Evolutionary conservation across 495 filamentous ascomycete genomes (phyloP), one percentile per base, ranked within the genome.

Genomic region (Annulohypoxylon stygium): DNA sequence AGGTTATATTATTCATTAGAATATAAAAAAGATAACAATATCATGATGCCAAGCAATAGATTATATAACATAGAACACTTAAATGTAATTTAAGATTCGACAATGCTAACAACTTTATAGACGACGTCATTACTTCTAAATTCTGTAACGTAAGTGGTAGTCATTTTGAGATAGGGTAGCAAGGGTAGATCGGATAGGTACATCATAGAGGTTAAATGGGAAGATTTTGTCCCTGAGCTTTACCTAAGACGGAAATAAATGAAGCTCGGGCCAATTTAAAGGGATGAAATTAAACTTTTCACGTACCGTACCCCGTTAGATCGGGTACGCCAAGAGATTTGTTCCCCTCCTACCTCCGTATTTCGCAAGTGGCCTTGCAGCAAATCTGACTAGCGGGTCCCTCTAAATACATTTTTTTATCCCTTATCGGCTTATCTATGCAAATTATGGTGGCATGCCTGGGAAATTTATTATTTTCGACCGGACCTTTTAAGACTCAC

Each of bases 351-450:
- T 61, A 25, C 26, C 67, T 75, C 72, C 72, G 72, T 67, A 67
- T 67, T 71, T 75, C 67, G 72, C 67, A 65, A 11, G 30, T 51
- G n/a, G 43, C 18, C 43, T 47, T 12, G 43, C 39, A 43, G 39
- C 12, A 26, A 67, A 25, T 62, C 66, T 71, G 62, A 45, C 60
- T 61, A 74, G 62, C 55, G 71, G 66, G 62, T 30, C 55, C 62
- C 65, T 67, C 39, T 53, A 51, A 67, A 57, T 4, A 16, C 61
- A n/a, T 70, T 74, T 69, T 61, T 61, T 57, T 23, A 50, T 30
- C 54, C 43, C 72, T 75, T 75, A 75, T 75, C 72, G 43, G 67
- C 67, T 75, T 75, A 75, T 75, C 72, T 60, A 51, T 47, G 23
- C 12, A 30, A 9, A 61, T 34, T 41, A 36, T 50, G 62, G 71